Evolutionary conservation across 164 flowering plant species (phyloP).

Genomic region (Echeveria elegans): DNA sequence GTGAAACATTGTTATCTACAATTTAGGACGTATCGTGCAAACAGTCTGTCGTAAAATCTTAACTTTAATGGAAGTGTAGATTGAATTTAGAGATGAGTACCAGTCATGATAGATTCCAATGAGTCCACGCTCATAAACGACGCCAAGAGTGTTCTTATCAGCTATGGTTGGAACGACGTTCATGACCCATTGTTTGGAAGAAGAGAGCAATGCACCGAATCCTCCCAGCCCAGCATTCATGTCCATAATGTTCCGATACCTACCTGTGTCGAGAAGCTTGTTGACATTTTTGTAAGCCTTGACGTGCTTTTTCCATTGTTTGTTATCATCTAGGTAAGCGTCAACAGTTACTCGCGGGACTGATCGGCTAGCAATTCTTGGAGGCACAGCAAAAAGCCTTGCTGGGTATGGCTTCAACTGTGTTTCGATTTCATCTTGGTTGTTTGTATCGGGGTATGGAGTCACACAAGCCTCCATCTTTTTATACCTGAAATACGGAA

Average conservation of each 20-base stretch:
- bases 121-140: constrained; percentile 72
- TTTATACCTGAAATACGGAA: constrained; percentile 58
- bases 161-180: constrained; percentile 92
- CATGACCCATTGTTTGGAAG: constrained; percentile 84
- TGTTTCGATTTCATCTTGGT: constrained; percentile 43
- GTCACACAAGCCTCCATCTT: constrained; percentile 78
- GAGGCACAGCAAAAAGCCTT: constrained; percentile 72
- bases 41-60: not conserved
- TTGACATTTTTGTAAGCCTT: constrained; percentile 63
- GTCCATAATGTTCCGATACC: constrained; percentile 91
- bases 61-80: not conserved
- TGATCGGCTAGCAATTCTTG: constrained; percentile 69
- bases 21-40: no score
- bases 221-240: constrained; percentile 95
- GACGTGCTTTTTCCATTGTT: constrained; percentile 77
- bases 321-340: constrained; percentile 60
- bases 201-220: constrained; percentile 75
- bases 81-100: constrained; percentile 26
- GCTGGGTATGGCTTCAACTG: constrained; percentile 63
- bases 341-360: constrained; percentile 69
- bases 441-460: constrained; percentile 46
- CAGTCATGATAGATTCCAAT: constrained; percentile 97
- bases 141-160: constrained; percentile 65
- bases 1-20: no score
- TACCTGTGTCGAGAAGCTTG: constrained; percentile 60